These are phyloP conservation scores for Cladosporium cucumerinum DNA, from an alignment of 2,329 filamentous ascomycete species.

Conservation along the genomic window DNA sequence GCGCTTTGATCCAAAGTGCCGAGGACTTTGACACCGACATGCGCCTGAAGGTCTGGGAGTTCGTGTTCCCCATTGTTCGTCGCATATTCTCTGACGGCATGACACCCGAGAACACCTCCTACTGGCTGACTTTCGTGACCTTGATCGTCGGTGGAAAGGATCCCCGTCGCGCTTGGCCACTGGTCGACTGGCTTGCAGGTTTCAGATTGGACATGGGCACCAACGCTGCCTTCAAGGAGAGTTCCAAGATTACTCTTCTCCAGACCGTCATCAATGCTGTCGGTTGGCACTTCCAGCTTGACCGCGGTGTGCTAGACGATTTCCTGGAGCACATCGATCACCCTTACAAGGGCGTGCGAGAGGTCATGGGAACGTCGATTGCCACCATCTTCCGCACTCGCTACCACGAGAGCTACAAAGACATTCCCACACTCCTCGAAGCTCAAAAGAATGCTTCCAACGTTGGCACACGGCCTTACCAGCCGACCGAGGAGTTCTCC, in stretches of 20 bases:
- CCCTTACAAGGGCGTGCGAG: slow-evolving; percentile 94
- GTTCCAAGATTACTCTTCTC: slow-evolving; percentile 87
- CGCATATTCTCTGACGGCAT: slow-evolving; percentile 85
- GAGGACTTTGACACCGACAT: slow-evolving; percentile 72
- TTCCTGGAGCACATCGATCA: slow-evolving; percentile 92
- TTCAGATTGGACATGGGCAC: slow-evolving; percentile 93
- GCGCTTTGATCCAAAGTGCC: slow-evolving; percentile 76
- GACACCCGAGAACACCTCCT: slow-evolving; percentile 88
- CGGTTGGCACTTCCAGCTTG: slow-evolving; percentile 94
- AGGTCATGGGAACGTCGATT: slow-evolving; percentile 87
- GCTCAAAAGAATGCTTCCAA: slow-evolving; percentile 76
- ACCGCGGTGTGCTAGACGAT: slow-evolving; percentile 82
- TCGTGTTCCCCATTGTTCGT: slow-evolving; percentile 82
- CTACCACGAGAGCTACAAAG: slow-evolving; percentile 89
- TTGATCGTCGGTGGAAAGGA: slow-evolving; percentile 85
- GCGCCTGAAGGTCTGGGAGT: slow-evolving; percentile 77
- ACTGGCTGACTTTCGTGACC: slow-evolving; percentile 94
- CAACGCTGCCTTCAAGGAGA: slow-evolving; percentile 98
- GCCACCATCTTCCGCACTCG: slow-evolving; percentile 84
- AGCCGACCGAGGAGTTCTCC: slow-evolving; percentile 70
- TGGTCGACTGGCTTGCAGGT: slow-evolving; percentile 75
- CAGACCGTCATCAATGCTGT: slow-evolving; percentile 83
- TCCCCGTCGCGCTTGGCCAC: slow-evolving; percentile 79
- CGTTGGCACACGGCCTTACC: slow-evolving; percentile 79
- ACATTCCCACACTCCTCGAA: slow-evolving; percentile 71